These are phyloP conservation scores for Neobulgaria alba DNA, from an alignment of 2,329 filamentous ascomycete genomes.

Conservation along the genomic window DNA sequence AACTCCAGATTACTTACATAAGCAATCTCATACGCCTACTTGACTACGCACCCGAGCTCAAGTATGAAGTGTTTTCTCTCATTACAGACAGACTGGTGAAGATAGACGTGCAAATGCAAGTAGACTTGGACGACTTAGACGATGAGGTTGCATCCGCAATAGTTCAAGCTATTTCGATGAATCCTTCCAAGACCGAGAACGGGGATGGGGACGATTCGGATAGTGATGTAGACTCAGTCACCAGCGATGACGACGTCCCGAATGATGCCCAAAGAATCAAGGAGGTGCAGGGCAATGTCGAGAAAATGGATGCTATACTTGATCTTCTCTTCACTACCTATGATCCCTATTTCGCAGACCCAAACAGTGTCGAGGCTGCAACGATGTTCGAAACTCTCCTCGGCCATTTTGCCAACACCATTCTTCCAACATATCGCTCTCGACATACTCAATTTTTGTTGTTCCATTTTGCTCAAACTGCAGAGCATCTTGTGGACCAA, in stretches of 20 bases:
- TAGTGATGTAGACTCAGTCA: conserved; percentile 63
- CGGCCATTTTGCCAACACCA: conserved; percentile 76
- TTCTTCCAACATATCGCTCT: conserved; percentile 84
- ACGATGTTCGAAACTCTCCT: conserved; percentile 72
- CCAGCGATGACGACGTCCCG: conserved; percentile 61
- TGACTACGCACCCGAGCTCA: conserved; percentile 68
- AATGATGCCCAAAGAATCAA: conserved; percentile 57
- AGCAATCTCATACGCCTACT: conserved; percentile 73
- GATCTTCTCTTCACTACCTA: conserved; percentile 84
- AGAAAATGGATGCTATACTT: conserved; percentile 85
- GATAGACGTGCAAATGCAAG: conserved; percentile 91
- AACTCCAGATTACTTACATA: conserved; percentile 79
- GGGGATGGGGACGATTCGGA: conserved; percentile 39
- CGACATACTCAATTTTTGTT: conserved; percentile 92
- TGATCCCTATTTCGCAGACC: conserved; percentile 59
- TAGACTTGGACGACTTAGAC: conserved; percentile 86
- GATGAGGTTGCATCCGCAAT: conserved; percentile 76
- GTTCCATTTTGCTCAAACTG: conserved; percentile 87
- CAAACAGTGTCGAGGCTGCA: conserved; percentile 59
- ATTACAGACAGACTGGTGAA: conserved; percentile 84
- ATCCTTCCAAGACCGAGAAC: conserved; percentile 41
- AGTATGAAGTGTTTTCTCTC: conserved; percentile 71
- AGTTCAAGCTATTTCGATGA: conserved; percentile 42
- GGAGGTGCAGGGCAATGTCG: conserved; percentile 69
- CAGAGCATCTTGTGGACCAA: conserved; percentile 67